Conservation (phyloP, 345 rosid species). For the Eucalyptus urophylla region DNA sequence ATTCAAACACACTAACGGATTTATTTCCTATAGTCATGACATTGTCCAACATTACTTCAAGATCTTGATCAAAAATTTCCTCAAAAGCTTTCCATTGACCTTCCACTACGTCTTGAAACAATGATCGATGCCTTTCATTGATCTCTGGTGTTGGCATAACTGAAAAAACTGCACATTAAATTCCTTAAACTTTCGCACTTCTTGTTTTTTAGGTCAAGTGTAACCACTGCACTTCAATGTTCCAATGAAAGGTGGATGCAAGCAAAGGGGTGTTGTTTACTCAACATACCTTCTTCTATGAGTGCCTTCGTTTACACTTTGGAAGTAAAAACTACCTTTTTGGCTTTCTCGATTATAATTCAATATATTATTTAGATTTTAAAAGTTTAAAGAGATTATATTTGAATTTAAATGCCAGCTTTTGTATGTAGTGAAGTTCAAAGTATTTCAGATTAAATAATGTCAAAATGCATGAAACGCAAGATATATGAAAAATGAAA, state of each 20-base stretch:
- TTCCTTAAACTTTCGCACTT: neutral
- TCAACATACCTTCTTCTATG: neutral
- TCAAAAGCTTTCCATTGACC: neutral
- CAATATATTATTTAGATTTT: neutral
- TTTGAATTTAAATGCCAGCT: neutral
- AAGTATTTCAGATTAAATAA: neutral
- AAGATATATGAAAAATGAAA: neutral
- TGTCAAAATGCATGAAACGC: neutral
- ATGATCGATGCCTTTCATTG: neutral
- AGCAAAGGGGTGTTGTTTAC: neutral
- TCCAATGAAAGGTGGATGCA: neutral
- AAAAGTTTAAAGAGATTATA: fast-evolving
- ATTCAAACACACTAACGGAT: neutral
- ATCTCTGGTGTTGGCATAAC: neutral
- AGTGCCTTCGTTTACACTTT: neutral
- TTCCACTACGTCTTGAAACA: fast-evolving
- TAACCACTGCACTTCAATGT: neutral
- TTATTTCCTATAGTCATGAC: neutral
- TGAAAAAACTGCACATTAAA: neutral
- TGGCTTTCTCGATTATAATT: neutral
- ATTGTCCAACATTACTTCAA: fast-evolving
- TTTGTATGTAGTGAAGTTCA: neutral
- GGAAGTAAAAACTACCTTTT: neutral
- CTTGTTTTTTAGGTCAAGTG: neutral
- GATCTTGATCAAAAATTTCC: fast-evolving